Conservation (phyloP, 2,329 filamentous ascomycete genomes). For the Cordyceps pruinosa region DNA sequence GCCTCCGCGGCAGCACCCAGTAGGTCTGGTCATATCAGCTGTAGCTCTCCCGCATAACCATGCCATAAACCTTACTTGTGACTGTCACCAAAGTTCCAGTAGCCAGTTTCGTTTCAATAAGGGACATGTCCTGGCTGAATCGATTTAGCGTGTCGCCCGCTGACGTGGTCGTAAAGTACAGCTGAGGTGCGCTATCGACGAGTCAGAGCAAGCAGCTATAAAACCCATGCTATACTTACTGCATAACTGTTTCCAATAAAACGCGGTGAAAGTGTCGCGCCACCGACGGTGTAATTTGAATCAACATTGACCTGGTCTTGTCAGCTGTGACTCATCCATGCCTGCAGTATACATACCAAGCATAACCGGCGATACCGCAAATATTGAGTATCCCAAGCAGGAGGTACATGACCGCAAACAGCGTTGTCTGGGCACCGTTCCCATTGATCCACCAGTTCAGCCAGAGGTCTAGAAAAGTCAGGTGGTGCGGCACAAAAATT, state of each 20-base stretch:
- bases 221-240: background rate
- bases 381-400: slow-evolving; percentile 15
- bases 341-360: background rate
- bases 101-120: slow-evolving; percentile 4
- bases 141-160: slow-evolving; percentile 29
- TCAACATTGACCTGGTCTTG: background rate
- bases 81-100: slow-evolving; percentile 4
- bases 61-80: slow-evolving; percentile 22
- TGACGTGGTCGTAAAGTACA: slow-evolving; percentile 30
- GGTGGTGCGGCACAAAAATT: background rate
- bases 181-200: slow-evolving; percentile 23
- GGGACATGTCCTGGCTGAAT: slow-evolving; percentile 33
- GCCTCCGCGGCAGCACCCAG: slow-evolving; percentile 22
- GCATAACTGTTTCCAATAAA: slow-evolving; percentile 25
- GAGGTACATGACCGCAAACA: slow-evolving; percentile 17
- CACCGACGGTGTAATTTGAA: slow-evolving; percentile 21
- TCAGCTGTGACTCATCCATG: background rate
- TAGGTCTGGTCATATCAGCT: slow-evolving; percentile 18
- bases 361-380: slow-evolving; percentile 15
- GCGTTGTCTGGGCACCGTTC: slow-evolving; percentile 15
- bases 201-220: background rate
- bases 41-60: slow-evolving; percentile 22
- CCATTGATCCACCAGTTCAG: slow-evolving; percentile 21
- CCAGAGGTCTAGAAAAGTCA: slow-evolving; percentile 17
- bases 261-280: slow-evolving; percentile 18